Base-by-base conservation (phyloP, 176 grass and related monocot genomes). In the Ananas comosus region DNA sequence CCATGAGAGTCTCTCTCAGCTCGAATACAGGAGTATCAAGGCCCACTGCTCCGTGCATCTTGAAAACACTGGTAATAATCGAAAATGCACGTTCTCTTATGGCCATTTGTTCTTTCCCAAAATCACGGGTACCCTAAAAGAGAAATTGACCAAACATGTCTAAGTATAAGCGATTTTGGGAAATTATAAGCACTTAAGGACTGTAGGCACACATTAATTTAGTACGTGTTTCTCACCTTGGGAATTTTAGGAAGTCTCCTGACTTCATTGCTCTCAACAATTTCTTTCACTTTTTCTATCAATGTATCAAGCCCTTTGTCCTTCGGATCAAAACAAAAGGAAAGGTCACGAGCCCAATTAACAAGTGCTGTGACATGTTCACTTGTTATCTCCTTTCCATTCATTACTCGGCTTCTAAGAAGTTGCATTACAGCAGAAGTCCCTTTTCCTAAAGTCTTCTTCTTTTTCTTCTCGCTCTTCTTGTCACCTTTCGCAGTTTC, bases 11-110 rank as follows among this genome's bases (percentile, higher is more conserved):
- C 80, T 99, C 94, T 83, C 89, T 90, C 66, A 99, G 75, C 74
- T 99, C 94, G 79, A 93, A 99, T 70, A 99, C 89, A 64, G 94
- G 94, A 54, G 94, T 99, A 67, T 99, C 94, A 82, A 99, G 94
- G 13, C 87, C 72, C 72, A 82, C 83, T 51, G 87, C 94, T 70
- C 89, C 86, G 50, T 97, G 94, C 94, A 97, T 90, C 90, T 97
- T 92, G 67, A 99, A 99, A 50, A 99, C 87, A 23, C 86, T 28
- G 18, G 86, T 83, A 61, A 99, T 99, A 70, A 88, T 99, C 59
- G 94, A 78, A 80, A 99, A 99, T 27, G 94, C 89, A 24, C 78
- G 86, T 73, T 93, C 89, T 81, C 94, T 87, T 64, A 99, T 91
- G 1, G 94, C 80, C 94, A 99, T 99, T 90, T 99, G 84, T 61